Evolutionary conservation across 2,329 filamentous ascomycete species (phyloP), one percentile per base, ranked within the genome.

Genomic region (Trichoderma atrobrunneum): DNA sequence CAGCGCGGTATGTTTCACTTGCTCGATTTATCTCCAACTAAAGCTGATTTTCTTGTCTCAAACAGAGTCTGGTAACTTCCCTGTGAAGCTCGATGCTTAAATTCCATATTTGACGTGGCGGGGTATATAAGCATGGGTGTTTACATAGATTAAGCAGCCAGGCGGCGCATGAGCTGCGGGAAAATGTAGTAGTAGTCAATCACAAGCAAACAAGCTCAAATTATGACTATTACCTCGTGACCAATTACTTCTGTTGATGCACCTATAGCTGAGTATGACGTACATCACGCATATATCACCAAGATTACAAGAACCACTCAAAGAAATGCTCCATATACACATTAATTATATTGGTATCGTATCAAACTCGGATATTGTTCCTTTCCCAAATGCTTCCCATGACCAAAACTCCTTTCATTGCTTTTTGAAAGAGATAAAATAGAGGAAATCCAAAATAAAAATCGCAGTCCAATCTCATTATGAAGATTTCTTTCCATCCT

Each of bases 1-100:
- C 96, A 98, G 88, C 93, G 96, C 85, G 93, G 94, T 97, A 87
- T 82, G 92, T 86, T 10, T 70, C 74, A 57, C 16, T 18, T 60
- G 61, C 7, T 64, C 57, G 73, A 5, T 5, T 72, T 75, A 43
- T 10, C 3, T 5, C 3, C 18, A 43, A 43, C 39, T 78, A 75
- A 79, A 21, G 54, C 69, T 64, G 30, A 72, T 24, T 5, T 26
- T 57, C 28, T 28, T 43, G 21, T 24, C 11, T 4, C 39, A 43
- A 69, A 74, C 80, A 92, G 90, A 90, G 82, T 86, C 87, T 77
- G 90, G 90, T 79, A 92, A 87, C 80, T 92, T 92, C 85, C 90
- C 90, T 61, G 88, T 83, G 77, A 88, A 88, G 79, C 84, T 92
- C 78, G 89, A 92, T 79, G 84, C 84, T 81, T 90, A 88, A 43